Base-by-base conservation (phyloP, 129 eudicot genomes). In the Saposhnikovia divaricata region DNA sequence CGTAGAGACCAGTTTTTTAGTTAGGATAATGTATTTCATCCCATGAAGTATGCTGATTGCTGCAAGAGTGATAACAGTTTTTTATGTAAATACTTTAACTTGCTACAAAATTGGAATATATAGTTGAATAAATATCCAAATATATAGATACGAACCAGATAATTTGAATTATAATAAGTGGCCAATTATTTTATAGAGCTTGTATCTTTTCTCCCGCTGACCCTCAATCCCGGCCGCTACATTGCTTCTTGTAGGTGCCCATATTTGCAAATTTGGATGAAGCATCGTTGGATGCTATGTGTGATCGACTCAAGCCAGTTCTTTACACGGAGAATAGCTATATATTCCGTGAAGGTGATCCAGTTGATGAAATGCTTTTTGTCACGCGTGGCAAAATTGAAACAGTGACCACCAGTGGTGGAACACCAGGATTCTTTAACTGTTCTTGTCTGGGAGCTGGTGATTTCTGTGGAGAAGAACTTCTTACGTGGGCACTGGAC, bases 391-490 rank as follows among this genome's bases (percentile, higher is more conserved):
- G 98, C 8, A 86, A 81, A 47, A 77, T 95, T 65, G 68, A 87
- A 31, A 31, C 34, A 31, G 34, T 31, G 34, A 31, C 93, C 66
- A 95, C 97, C 2, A 87, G 87, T 77, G 94, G 94, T 38, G 97
- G 97, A 76, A 86, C 91, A 79, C 82, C 88, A 0, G 91, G 96
- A 8, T 90, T 90, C 84, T 92, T 89, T 74, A 95, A 92, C 85
- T 87, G 94, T 7, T 86, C 70, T 43, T 2, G 19, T 82, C 90
- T 95, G 34, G 82, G 77, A 59, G 90, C 92, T 0, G 97, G 97
- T n/a, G 97, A 85, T 80, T 95, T 90, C 73, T 90, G 96, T 78
- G 98, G 97, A 37, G 97, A 95, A 18, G 98, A 95, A 84, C 92
- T 95, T 76, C 89, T 92, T 42, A 90, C 98, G 9, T 95, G 98